Evolutionary conservation across 2,329 filamentous ascomycete species (phyloP).

Genomic region (Fusarium bulbicola): DNA sequence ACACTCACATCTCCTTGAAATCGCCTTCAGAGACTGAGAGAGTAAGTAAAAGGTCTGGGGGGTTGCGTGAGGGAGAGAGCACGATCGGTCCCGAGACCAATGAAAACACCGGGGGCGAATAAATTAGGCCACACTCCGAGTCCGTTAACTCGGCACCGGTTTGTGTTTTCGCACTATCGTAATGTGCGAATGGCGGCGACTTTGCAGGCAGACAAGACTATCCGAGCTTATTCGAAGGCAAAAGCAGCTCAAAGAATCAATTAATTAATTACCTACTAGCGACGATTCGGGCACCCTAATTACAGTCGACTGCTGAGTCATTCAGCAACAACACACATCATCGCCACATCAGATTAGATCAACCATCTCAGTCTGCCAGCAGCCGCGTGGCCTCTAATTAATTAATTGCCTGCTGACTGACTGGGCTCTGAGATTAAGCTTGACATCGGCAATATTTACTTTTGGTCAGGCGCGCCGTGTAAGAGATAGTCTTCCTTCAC

Average conservation of each 20-base stretch:
- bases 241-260: not conserved
- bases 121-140: not conserved
- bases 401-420: not conserved
- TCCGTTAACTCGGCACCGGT: conserved; percentile 11
- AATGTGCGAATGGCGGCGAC: conserved; percentile 4
- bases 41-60: conserved; percentile 1
- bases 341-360: conserved; percentile 34
- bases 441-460: not conserved
- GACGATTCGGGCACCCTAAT: not conserved
- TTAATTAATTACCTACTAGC: not conserved
- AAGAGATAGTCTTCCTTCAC: not conserved
- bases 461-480: not conserved
- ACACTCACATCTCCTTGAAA: not conserved
- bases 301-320: conserved; percentile 31
- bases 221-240: conserved; percentile 10
- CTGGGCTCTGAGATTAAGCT: not conserved
- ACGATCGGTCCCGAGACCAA: conserved; percentile 36
- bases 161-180: conserved; percentile 2
- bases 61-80: conserved; percentile 2
- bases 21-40: not conserved
- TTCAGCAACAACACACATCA: not conserved
- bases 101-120: conserved; percentile 22
- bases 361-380: conserved; percentile 1
- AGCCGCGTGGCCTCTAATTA: conserved; percentile 31
- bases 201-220: not conserved